These are phyloP conservation scores for Tricholoma saponaceum DNA, from an alignment of 768 basidiomycete genomes.

Conservation along the genomic window DNA sequence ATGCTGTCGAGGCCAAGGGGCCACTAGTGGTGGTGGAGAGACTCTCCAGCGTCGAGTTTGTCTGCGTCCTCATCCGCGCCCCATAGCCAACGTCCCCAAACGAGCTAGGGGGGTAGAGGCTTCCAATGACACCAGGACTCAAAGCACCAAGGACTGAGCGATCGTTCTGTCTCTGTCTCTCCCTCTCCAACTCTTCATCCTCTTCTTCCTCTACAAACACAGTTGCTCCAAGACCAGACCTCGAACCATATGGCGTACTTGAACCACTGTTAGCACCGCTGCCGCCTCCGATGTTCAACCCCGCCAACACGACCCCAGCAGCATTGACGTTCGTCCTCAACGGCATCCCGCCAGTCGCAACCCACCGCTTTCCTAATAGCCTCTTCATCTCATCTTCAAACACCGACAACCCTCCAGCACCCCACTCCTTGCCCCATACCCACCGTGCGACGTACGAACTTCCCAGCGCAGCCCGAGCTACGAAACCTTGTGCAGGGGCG, in stretches of 20 bases:
- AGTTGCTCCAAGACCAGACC: slow-evolving; percentile 44
- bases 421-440: slow-evolving; percentile 75
- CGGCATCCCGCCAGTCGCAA: slow-evolving; percentile 53
- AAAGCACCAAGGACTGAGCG: slow-evolving; percentile 18
- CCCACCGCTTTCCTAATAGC: slow-evolving; percentile 72
- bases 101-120: slow-evolving; percentile 22
- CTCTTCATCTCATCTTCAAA: slow-evolving; percentile 81
- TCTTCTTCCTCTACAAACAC: slow-evolving; percentile 73
- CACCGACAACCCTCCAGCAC: slow-evolving; percentile 45
- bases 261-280: slow-evolving; percentile 61
- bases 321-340: slow-evolving; percentile 59
- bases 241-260: slow-evolving; percentile 61
- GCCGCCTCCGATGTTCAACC: slow-evolving; percentile 23
- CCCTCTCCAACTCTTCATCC: slow-evolving; percentile 62
- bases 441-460: slow-evolving; percentile 79
- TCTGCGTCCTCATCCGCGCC: slow-evolving; percentile 51
- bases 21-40: slow-evolving; percentile 26
- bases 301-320: slow-evolving; percentile 16
- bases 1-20: slow-evolving; percentile 38
- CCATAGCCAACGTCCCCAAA: slow-evolving; percentile 32
- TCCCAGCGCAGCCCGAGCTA: slow-evolving; percentile 67
- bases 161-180: slow-evolving; percentile 27
- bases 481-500: slow-evolving; percentile 65
- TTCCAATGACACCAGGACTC: slow-evolving; percentile 22
- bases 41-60: slow-evolving; percentile 39